Percentiles rank a stretch among this genome's conserved stretches.
These are phyloP conservation scores for Hanseniaspora guilliermondii DNA, from an alignment of 805 yeast genomes.

Conservation along the genomic window DNA sequence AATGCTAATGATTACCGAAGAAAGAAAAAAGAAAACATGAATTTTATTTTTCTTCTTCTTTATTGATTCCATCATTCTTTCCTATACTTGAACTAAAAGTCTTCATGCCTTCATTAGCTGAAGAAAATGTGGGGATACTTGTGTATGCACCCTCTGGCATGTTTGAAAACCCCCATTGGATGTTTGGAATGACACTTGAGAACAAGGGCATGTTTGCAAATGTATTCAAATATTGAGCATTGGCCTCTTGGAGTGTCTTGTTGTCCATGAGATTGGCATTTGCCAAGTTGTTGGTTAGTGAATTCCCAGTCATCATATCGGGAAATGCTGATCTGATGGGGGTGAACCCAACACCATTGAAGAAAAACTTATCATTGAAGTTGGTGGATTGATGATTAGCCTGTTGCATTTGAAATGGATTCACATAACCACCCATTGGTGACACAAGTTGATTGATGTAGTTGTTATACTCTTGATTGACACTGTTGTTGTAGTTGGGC, in stretches of 20 bases:
- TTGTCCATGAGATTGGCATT: conserved; percentile 11
- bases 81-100: neutral
- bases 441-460: conserved; percentile 21
- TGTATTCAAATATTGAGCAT: neutral
- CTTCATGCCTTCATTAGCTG: neutral
- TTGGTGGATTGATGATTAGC: neutral
- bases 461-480: conserved; percentile 22
- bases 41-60: neutral
- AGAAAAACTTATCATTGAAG: neutral
- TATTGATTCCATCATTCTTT: neutral
- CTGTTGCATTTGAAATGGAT: conserved; percentile 13
- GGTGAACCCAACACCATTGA: conserved; percentile 4
- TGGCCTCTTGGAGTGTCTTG: conserved; percentile 10
- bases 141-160: neutral
- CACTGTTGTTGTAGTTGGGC: conserved; percentile 12
- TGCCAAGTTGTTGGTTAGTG: neutral
- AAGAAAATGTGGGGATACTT: neutral
- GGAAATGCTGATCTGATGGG: conserved; percentile 13
- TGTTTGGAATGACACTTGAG: neutral
- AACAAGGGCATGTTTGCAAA: neutral
- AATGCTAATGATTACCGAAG: neutral
- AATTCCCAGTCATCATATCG: neutral
- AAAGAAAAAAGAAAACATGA: too few species aligned
- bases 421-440: conserved; percentile 16
- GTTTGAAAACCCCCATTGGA: neutral